Base-by-base conservation (phyloP, 768 basidiomycete species). In the Lactarius indigo region DNA sequence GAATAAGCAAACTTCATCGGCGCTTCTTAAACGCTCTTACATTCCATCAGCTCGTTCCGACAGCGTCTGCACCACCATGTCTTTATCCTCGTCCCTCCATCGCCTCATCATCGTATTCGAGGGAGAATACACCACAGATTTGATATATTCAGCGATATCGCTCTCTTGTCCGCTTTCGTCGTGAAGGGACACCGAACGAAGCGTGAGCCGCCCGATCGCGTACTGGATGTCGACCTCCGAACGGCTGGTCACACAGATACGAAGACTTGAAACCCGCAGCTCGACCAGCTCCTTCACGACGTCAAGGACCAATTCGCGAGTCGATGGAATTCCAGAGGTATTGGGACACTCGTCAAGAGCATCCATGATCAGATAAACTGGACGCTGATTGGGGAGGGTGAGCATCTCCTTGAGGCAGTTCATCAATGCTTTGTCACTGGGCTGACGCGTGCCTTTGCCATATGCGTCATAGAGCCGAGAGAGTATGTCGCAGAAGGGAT, bases 311-410 rank as follows among this genome's bases (percentile, higher is more conserved):
- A n/a, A 8, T 44, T 44, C 20, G 9, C 8, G 42, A 4, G 42
- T 2, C 3, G 42, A n/a, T n/a, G 42, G 42, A 5, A n/a, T n/a
- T 8, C 42, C 42, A n/a, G 20, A 9, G 42, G 8, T n/a, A n/a
- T 44, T 44, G 42, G 42, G 42, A 44, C 42, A 44, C 20, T 44
- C 42, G 42, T 44, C 42, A 3, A 44, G 42, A 20, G 42, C 42
- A n/a, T n/a, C 42, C 18, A 44, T 10, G 8, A 44, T 44, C 18
- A n/a, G 7, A 10, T 44, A n/a, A 20, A n/a, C 20, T 9, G 42
- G 42, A 5, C 8, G 0, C 1, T 1, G 42, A 10, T n/a, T 8
- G 0, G 9, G 18, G 3, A n/a, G 18, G 3, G 20, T n/a, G 42
- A 44, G 42, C 42, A 44, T 44, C 3, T 44, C 42, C 20, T n/a